A percentile compares a stretch with the other conserved stretches of the same genome.
These are phyloP conservation scores for Phytopythium vexans DNA, from an alignment of 352 stramenopile genomes.

Conservation along the genomic window DNA sequence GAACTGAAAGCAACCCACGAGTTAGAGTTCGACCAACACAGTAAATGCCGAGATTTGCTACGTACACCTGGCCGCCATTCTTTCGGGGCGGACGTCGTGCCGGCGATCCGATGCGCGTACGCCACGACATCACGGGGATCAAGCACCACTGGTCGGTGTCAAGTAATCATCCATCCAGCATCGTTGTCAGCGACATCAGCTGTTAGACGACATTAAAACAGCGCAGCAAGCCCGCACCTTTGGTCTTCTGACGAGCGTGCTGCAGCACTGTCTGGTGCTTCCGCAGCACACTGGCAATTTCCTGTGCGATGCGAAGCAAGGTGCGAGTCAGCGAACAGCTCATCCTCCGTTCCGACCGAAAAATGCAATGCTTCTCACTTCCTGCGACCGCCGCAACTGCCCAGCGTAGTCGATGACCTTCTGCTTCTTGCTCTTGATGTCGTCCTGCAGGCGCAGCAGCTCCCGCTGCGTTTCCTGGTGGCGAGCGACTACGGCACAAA, in stretches of 20 bases:
- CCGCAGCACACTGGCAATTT: conserved; percentile 61
- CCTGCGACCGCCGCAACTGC: conserved; percentile 61
- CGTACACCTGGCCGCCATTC: conserved; percentile 77
- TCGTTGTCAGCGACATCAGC: background rate
- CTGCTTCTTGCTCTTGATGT: conserved; percentile 71
- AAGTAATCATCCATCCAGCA: conserved; percentile 3
- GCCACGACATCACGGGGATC: conserved; percentile 69
- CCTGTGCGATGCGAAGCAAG: conserved; percentile 7
- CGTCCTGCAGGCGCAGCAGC: conserved; percentile 43
- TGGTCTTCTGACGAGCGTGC: conserved; percentile 49
- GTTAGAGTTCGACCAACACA: no score
- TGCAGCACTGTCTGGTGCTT: conserved; percentile 63
- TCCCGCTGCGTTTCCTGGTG: conserved; percentile 76
- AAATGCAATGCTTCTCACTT: conserved; percentile 13
- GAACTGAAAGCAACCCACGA: conserved; percentile 29
- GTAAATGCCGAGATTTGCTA: background rate
- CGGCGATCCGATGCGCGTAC: conserved; percentile 79
- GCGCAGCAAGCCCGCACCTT: conserved; percentile 22
- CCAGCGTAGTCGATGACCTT: conserved; percentile 65
- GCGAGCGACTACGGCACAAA: conserved; percentile 34
- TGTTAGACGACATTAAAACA: background rate
- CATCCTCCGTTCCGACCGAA: background rate
- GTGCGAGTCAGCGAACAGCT: background rate
- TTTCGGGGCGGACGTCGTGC: conserved; percentile 67
- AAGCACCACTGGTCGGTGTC: conserved; percentile 38